Conservation (phyloP, 768 basidiomycete species). For the Mycena indigotica region DNA sequence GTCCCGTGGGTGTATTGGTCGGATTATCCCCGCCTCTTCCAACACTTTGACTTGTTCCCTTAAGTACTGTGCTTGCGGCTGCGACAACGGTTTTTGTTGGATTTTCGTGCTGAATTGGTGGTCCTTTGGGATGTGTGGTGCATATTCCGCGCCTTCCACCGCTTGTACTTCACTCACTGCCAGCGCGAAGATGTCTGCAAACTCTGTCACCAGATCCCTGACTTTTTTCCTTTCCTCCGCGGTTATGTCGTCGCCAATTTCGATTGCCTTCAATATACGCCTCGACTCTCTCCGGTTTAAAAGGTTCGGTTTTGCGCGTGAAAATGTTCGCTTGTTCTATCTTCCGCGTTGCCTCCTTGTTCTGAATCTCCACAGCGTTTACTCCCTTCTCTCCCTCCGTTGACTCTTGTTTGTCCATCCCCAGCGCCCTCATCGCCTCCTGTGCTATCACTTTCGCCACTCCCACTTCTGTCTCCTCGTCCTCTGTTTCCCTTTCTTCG, state of each 20-base stretch:
- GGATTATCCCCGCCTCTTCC: slow-evolving; percentile 35
- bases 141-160: slow-evolving; percentile 28
- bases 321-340: too few species aligned
- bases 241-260: slow-evolving; percentile 25
- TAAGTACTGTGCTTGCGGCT: slow-evolving; percentile 32
- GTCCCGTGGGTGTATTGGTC: slow-evolving; percentile 24
- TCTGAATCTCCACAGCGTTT: too few species aligned
- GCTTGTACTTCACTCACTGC: slow-evolving; percentile 16
- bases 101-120: slow-evolving; percentile 31
- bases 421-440: too few species aligned
- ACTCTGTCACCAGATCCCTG: slow-evolving; percentile 3
- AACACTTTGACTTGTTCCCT: slow-evolving; percentile 37
- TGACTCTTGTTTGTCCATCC: too few species aligned
- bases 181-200: slow-evolving; percentile 22
- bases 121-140: slow-evolving; percentile 33
- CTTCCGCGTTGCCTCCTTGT: too few species aligned
- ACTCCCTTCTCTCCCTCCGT: too few species aligned
- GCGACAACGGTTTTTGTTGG: slow-evolving; percentile 32
- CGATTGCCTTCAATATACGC: slow-evolving; percentile 20
- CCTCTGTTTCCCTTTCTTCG: too few species aligned
- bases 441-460: too few species aligned
- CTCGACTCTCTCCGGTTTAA: slow-evolving; percentile 22
- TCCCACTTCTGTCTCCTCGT: too few species aligned
- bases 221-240: slow-evolving; percentile 4
- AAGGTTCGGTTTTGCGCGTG: slow-evolving; percentile 24